Percentiles rank a stretch among this genome's conserved stretches.
phyloP scores from a whole-genome alignment of 1,284 basidiomycete genomes.

The Cutaneotrichosporon cyanovorans region DNA sequence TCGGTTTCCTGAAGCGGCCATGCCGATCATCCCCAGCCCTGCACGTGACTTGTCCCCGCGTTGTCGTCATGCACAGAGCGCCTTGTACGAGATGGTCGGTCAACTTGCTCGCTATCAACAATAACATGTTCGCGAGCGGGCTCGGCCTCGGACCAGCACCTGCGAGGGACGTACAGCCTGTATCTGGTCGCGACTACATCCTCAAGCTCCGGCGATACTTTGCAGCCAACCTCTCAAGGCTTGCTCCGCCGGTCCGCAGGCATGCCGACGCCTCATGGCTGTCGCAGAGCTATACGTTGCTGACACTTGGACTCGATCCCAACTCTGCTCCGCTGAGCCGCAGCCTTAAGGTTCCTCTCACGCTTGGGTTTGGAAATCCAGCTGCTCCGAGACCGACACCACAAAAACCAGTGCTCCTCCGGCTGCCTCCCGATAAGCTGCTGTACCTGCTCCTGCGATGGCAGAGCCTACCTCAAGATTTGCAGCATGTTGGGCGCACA shows the following conservation, averaged over 20 bases:
- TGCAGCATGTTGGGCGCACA: conserved; percentile 39
- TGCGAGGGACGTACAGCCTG: conserved; percentile 10
- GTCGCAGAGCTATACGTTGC: conserved; percentile 41
- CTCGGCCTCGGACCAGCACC: conserved; percentile 1
- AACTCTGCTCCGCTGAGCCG: conserved; percentile 34
- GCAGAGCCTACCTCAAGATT: conserved; percentile 33
- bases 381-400: conserved; percentile 4
- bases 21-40: too few species aligned
- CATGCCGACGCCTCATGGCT: conserved; percentile 21
- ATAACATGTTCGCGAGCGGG: not conserved
- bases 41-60: not conserved
- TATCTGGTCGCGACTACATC: conserved; percentile 35
- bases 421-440: conserved; percentile 42
- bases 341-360: conserved; percentile 37
- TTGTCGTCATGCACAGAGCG: not conserved
- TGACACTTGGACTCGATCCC: conserved; percentile 44
- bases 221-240: conserved; percentile 31
- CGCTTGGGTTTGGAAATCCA: conserved; percentile 37
- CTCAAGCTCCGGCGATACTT: conserved; percentile 42
- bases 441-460: conserved; percentile 42
- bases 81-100: not conserved
- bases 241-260: conserved; percentile 24
- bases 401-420: conserved; percentile 32
- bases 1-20: too few species aligned
- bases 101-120: not conserved